Evolutionary conservation across 768 basidiomycete genomes (phyloP).

Genomic region (Mycena indigotica): DNA sequence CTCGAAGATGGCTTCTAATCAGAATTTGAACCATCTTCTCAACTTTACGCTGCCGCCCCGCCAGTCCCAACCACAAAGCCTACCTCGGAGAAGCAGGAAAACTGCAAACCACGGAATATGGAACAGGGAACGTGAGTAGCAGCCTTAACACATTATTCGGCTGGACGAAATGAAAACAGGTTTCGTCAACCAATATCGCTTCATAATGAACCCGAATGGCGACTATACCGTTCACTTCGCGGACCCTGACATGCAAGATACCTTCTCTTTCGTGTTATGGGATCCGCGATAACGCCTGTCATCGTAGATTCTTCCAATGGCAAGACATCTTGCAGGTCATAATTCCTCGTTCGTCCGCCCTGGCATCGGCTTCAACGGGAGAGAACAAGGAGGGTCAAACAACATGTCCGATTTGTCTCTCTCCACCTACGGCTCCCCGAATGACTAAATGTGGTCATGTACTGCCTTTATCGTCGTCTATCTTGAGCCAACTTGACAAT

Average conservation of each 20-base stretch:
- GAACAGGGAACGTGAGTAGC: constrained; percentile 88
- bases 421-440: constrained; percentile 83
- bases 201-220: constrained; percentile 92
- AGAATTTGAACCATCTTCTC: constrained; percentile 80
- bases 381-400: constrained; percentile 60
- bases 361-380: constrained; percentile 60
- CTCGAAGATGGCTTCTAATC: constrained; percentile 68
- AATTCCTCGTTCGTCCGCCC: constrained; percentile 79
- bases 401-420: constrained; percentile 93
- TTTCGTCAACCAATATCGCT: constrained; percentile 95
- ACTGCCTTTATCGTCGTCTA: constrained; percentile 38
- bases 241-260: constrained; percentile 90
- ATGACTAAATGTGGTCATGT: constrained; percentile 99
- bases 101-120: constrained; percentile 66
- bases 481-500: constrained; percentile 8
- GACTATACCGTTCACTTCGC: constrained; percentile 94
- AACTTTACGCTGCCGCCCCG: constrained; percentile 93
- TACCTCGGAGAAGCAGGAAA: constrained; percentile 79
- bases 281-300: constrained; percentile 9
- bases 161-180: constrained; percentile 47
- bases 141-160: not conserved
- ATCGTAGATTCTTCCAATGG: constrained; percentile 88
- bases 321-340: constrained; percentile 93
- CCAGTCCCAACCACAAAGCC: constrained; percentile 59
- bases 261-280: constrained; percentile 20